Base-by-base conservation (phyloP, 179 eudicot species). In the Heliamphora ciliata region DNA sequence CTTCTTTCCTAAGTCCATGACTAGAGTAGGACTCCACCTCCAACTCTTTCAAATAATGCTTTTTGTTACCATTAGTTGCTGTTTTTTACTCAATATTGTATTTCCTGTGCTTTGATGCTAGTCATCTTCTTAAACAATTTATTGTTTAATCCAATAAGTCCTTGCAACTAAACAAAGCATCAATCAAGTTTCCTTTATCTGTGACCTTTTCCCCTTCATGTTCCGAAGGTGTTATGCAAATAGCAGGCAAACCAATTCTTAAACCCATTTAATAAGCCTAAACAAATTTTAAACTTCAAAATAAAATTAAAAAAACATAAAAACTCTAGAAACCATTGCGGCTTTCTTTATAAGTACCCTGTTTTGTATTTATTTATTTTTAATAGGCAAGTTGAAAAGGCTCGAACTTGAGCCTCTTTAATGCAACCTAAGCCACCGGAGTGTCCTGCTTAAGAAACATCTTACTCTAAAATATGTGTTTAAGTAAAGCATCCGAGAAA, bases 401-500 rank as follows among this genome's bases (percentile, higher is more conserved):
- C 40, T 31, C 40, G 40, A 31, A 31, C 40, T 31, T 31, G 40
- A 31, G 40, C 40, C 40, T 31, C 40, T 31, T 31, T 11, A 69
- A 64, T 8, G 24, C 46, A 67, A 46, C 21, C 74, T 13, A 44
- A 8, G 44, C 51, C 44, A 44, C 4, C 15, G 76, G 48, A 24
- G 76, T 50, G 56, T 72, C 51, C 74, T 44, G 74, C 46, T 69
- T 50, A 75, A 65, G 44, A 50, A 64, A 63, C 8, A 64, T 48
- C 46, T 64, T 24, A 64, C 59, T 18, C 9, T 40, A 15, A 18
- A 63, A 18, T 14, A 9, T 78, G 18, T 47, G 55, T 64, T 78
- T 47, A 52, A 47, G 48, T 18, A 63, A 46, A 64, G 14, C 56
- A 63, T 50, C 40, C 17, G 50, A 78, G 7, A 72, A 54, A 17